Base-by-base conservation (phyloP, 805 yeast species). In the Yarrowia sp. region DNA sequence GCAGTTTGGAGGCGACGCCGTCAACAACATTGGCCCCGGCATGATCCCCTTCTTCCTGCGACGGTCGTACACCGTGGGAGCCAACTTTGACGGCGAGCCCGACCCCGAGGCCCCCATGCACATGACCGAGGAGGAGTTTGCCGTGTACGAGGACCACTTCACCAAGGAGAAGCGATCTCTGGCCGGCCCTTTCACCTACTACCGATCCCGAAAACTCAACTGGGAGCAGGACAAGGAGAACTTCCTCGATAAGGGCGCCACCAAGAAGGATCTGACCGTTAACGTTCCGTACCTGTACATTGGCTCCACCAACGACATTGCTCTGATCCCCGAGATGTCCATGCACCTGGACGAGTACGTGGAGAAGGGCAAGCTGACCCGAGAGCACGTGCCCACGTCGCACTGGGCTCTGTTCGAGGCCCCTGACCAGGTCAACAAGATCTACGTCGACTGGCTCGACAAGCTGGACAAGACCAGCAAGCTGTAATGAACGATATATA, bases 121-220 rank as follows among this genome's bases (percentile, higher is more conserved):
- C 35, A 59, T 59, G 62, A 33, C 61, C 32, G 62, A 59, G 25
- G 62, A 42, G 33, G 62, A 59, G 61, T 59, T 59, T 49, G 60
- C 39, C 12, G 44, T 49, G 3, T 59, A 59, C 33, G 41, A 33
- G 24, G 60, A 59, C 18, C 60, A 59, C 27, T 59, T 59, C 18
- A 19, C 61, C 24, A 59, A 49, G 42, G 62, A 59, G 24, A 36
- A 36, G n/a, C 38, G 62, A 14, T 59, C 62, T 7, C 31, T 59
- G 41, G 60, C 60, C 2, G 62, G 62, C 4, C 62, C 62, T 10
- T 59, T 59, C 25, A 32, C 60, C 10, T 49, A 59, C 25, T 59
- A 59, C 61, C 39, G 60, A 7, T 46, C 62, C 8, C 41, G 62
- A 59, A 59, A 59, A 21, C 56, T 59, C 35, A 59, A 59, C n/a